These are phyloP conservation scores for Agaricus bisporus DNA, from an alignment of 768 basidiomycete genomes.

Conservation along the genomic window DNA sequence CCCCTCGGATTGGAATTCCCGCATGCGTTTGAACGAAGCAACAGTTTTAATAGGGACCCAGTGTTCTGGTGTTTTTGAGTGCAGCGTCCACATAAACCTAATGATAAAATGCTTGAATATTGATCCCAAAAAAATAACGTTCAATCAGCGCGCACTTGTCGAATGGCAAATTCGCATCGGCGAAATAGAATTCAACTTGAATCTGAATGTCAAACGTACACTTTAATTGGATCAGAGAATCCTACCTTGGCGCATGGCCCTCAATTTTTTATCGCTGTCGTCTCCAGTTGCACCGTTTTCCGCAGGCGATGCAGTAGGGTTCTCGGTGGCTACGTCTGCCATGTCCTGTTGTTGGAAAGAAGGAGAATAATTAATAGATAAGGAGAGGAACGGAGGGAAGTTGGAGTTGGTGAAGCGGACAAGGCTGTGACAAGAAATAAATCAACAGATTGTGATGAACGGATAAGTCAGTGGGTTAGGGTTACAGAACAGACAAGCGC, in stretches of 20 bases:
- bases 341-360: slow-evolving; percentile 15
- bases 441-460: slow-evolving; percentile 4
- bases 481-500: not conserved
- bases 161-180: slow-evolving; percentile 91
- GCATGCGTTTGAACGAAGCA: slow-evolving; percentile 94
- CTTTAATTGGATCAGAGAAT: slow-evolving; percentile 2
- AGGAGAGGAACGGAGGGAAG: not conserved
- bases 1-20: slow-evolving; percentile 56
- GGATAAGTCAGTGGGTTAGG: slow-evolving; percentile 3
- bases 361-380: slow-evolving; percentile 16
- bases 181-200: slow-evolving; percentile 93
- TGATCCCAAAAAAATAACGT: not conserved
- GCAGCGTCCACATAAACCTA: slow-evolving; percentile 94
- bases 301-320: slow-evolving; percentile 11
- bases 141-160: slow-evolving; percentile 52
- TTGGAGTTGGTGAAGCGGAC: not conserved
- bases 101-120: not conserved
- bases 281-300: slow-evolving; percentile 11
- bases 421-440: slow-evolving; percentile 1
- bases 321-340: slow-evolving; percentile 22
- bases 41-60: slow-evolving; percentile 89
- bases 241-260: slow-evolving; percentile 53
- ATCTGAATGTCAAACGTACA: not conserved
- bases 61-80: slow-evolving; percentile 74
- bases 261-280: slow-evolving; percentile 33